Evolutionary conservation across 352 stramenopile species (phyloP).

Genomic region (Aphanomyces astaci): DNA sequence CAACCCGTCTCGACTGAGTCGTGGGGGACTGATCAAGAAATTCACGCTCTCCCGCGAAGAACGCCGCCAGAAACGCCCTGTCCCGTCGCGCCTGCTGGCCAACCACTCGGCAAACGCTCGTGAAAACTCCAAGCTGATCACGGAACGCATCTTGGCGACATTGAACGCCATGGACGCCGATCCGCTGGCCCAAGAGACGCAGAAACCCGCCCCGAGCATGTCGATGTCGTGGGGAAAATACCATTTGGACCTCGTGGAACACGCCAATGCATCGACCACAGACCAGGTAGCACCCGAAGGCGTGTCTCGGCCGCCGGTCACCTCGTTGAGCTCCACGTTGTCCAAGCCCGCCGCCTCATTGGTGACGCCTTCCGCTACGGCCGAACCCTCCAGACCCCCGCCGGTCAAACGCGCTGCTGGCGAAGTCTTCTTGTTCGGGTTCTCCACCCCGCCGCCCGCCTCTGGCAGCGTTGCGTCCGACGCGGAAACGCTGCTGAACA

Average conservation of each 20-base stretch:
- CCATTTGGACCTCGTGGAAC: slow-evolving; percentile 48
- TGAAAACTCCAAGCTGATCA: slow-evolving; percentile 15
- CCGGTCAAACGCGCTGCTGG: not conserved
- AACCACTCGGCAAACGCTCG: slow-evolving; percentile 12
- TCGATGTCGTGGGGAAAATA: slow-evolving; percentile 82
- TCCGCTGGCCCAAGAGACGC: slow-evolving; percentile 56
- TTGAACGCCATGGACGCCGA: slow-evolving; percentile 70
- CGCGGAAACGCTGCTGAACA: slow-evolving; percentile 1
- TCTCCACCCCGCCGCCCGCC: not conserved
- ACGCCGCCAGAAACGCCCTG: slow-evolving; percentile 14
- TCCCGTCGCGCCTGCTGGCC: slow-evolving; percentile 8
- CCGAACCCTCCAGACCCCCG: not conserved
- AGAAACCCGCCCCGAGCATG: slow-evolving; percentile 66
- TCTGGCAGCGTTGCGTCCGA: not conserved
- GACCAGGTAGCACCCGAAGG: not conserved
- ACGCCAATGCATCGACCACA: not conserved
- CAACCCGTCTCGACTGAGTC: slow-evolving; percentile 15
- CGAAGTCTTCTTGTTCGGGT: not conserved
- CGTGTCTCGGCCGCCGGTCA: not conserved
- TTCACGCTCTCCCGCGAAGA: slow-evolving; percentile 18
- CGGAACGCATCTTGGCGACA: slow-evolving; percentile 70
- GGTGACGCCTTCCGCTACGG: not conserved
- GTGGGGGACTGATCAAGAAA: slow-evolving; percentile 18
- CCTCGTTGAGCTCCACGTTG: not conserved
- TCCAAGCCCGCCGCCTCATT: too few species aligned